Percentiles rank a stretch among this genome's conserved stretches.
phyloP scores from a whole-genome alignment of 768 basidiomycete genomes.

The Kwoniella sp. region DNA sequence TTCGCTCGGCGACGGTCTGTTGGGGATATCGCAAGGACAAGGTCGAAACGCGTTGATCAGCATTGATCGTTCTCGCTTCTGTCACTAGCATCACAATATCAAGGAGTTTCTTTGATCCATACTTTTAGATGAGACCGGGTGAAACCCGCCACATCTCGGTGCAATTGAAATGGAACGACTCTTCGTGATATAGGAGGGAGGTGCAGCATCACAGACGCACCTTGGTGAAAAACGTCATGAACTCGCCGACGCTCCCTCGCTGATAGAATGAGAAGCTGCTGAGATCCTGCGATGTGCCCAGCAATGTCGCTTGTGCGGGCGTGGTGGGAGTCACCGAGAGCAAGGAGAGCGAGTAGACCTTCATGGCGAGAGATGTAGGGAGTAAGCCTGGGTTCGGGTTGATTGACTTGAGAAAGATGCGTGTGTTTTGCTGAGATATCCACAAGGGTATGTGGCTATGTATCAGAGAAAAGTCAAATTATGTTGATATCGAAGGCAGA shows the following conservation, averaged over 20 bases:
- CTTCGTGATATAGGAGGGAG: neutral
- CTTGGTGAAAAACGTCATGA: slow-evolving; percentile 87
- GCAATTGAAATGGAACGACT: neutral
- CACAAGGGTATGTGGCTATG: no score
- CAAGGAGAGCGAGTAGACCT: slow-evolving; percentile 80
- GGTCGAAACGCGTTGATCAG: no score
- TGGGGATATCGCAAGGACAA: no score
- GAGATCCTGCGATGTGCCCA: slow-evolving; percentile 74
- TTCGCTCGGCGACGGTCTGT: slow-evolving; percentile 84
- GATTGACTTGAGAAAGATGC: no score
- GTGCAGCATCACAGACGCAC: slow-evolving; percentile 22
- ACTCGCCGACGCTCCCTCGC: slow-evolving; percentile 80
- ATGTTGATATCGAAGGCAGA: no score
- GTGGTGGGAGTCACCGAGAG: slow-evolving; percentile 67
- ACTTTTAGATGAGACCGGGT: no score
- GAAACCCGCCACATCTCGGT: neutral
- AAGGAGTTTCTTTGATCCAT: no score
- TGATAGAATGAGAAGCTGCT: slow-evolving; percentile 95
- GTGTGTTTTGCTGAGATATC: no score
- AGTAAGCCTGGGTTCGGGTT: slow-evolving; percentile 34
- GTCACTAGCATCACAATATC: no score
- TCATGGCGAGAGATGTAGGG: no score
- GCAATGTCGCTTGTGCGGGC: slow-evolving; percentile 64
- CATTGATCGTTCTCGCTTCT: no score
- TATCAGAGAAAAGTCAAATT: no score